phyloP scores from a whole-genome alignment of 257 asterid genomes.

The Knoxia roxburghii region DNA sequence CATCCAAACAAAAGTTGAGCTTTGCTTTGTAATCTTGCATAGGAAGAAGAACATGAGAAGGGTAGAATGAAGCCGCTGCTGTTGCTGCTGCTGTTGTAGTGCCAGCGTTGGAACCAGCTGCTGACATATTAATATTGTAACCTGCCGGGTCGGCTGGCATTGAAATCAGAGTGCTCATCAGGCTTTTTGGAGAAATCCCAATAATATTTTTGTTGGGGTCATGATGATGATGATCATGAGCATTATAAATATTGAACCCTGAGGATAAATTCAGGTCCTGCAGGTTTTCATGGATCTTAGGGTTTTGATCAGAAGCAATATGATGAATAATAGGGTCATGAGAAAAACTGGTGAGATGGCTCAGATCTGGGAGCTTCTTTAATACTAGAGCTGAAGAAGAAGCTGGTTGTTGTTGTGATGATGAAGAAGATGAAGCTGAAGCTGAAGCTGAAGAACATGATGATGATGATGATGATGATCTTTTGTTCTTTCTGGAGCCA shows the following conservation, averaged over 20 bases:
- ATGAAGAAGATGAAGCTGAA: slow-evolving; percentile 13
- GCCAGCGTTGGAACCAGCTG: too few relatives aligned
- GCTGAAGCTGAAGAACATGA: slow-evolving; percentile 9
- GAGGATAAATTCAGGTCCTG: slow-evolving; percentile 32
- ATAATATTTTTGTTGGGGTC: slow-evolving; percentile 24
- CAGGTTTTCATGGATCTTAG: slow-evolving; percentile 37
- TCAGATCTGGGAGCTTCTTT: slow-evolving; percentile 33
- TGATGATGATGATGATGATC: slow-evolving; percentile 38
- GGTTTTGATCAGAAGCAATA: slow-evolving; percentile 39
- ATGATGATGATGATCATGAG: slow-evolving; percentile 10
- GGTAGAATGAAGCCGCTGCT: neutral
- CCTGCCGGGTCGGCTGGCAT: too few relatives aligned
- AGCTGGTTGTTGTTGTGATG: slow-evolving; percentile 15
- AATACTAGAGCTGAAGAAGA: slow-evolving; percentile 7
- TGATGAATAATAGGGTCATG: neutral
- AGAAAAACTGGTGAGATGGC: slow-evolving; percentile 11
- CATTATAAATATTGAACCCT: too few relatives aligned
- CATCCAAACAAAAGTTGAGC: slow-evolving; percentile 52
- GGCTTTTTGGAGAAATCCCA: too few relatives aligned
- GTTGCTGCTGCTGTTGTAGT: too few relatives aligned
- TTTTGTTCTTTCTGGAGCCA: slow-evolving; percentile 67
- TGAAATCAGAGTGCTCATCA: too few relatives aligned
- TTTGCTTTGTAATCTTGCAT: slow-evolving; percentile 39
- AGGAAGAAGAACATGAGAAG: slow-evolving; percentile 24
- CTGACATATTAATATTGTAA: too few relatives aligned